These are phyloP conservation scores for Dichomitus squalens DNA, from an alignment of 1,284 basidiomycete genomes.

Conservation along the genomic window DNA sequence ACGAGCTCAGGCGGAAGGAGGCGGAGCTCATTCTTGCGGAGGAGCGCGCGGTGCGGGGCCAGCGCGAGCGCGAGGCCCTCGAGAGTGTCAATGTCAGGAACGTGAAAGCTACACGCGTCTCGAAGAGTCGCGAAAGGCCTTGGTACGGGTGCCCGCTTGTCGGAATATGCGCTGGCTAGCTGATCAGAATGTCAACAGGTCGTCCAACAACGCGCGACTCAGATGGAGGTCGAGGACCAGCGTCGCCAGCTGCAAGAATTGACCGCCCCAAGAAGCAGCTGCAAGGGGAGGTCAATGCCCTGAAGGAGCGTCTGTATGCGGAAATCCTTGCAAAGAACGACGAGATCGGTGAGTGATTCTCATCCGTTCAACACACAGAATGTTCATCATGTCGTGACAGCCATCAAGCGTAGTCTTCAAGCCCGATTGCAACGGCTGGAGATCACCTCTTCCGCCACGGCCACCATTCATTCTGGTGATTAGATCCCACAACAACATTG, in stretches of 20 bases:
- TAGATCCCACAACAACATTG: constrained; percentile 1
- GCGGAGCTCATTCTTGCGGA: constrained; percentile 81
- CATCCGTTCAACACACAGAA: neutral
- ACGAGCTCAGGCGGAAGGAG: constrained; percentile 89
- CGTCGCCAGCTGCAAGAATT: constrained; percentile 64
- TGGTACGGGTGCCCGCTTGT: too few relatives aligned
- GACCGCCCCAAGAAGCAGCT: constrained; percentile 56
- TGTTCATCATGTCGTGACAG: constrained; percentile 34
- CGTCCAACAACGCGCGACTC: constrained; percentile 66
- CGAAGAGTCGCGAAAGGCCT: constrained; percentile 72
- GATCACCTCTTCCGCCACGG: constrained; percentile 58
- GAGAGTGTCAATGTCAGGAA: constrained; percentile 73
- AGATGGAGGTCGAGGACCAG: constrained; percentile 65
- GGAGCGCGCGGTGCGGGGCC: constrained; percentile 86
- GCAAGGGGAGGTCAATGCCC: constrained; percentile 55
- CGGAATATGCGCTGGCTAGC: neutral
- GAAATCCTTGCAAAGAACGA: constrained; percentile 59
- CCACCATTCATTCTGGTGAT: constrained; percentile 62
- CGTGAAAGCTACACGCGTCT: constrained; percentile 62
- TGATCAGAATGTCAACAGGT: constrained; percentile 41
- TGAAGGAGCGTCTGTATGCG: constrained; percentile 59
- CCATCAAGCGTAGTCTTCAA: constrained; percentile 61
- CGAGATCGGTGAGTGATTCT: constrained; percentile 48
- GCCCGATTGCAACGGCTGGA: constrained; percentile 68
- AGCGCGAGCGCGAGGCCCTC: constrained; percentile 76